Evolutionary conservation across 192 early-diverging fungal genomes (phyloP), one percentile per base, ranked within the genome.

Genomic region (Podila minutissima): DNA sequence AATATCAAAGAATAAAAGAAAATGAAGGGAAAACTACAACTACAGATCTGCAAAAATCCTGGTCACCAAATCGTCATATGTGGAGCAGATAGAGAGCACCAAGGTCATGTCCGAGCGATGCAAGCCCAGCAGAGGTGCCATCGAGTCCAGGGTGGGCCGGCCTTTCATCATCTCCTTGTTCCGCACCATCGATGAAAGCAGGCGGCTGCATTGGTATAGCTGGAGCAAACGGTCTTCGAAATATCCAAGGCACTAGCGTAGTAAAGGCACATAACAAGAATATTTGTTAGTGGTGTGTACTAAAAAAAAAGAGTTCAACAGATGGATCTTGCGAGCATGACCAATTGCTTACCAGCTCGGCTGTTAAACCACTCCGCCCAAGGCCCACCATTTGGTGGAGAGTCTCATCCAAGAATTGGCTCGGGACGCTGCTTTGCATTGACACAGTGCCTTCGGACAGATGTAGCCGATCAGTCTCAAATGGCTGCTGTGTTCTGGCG

Each of bases 181-280:
- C 17, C 74, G 66, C 7, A 59, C 50, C 22, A 83, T 37, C 6
- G 60, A 62, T 6, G 61, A 67, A 2, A 72, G 49, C 64, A 72
- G 22, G n/a, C 71, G 82, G 51, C 73, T 67, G 65, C 55, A 69
- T 46, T 75, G 69, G 49, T 72, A 75, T 2, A 83, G 32, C 29
- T 69, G 65, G 33, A 65, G 64, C 11, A 89, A 55, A 22, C 76
- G 74, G 64, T 88, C 88, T 67, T 89, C 88, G 26, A 89, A 46
- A 62, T 77, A 84, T 20, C 82, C 67, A 1, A 89, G 53, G 24
- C 85, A 78, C 86, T 87, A 64, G 6, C 0, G 6, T 26, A 26
- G 7, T n/a, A 22, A 55, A 24, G 6, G 6, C 24, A 53, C 51
- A 15, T 53, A 4, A n/a, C 0, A 24, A 55, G n/a, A 5, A 20